Evolutionary conservation across 139 green algal genomes (phyloP).

Genomic region (Deuterostichococcus epilithicus): DNA sequence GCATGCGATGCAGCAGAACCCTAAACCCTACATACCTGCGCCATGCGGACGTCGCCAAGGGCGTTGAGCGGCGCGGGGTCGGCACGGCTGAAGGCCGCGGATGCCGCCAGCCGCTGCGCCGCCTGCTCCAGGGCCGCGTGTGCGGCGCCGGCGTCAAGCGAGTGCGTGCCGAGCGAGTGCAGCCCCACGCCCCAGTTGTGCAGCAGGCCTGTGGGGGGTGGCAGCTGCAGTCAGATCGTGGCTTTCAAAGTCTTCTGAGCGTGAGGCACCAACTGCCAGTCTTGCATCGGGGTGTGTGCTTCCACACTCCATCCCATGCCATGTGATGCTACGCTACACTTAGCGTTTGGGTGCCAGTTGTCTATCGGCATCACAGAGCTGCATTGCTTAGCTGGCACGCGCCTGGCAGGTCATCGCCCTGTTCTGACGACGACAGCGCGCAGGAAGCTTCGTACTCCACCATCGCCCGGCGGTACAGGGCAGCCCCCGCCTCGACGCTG

Average conservation of each 20-base stretch:
- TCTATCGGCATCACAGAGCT: too few species aligned
- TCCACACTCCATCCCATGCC: too few species aligned
- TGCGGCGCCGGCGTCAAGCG: slow-evolving; percentile 11
- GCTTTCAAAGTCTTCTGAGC: too few species aligned
- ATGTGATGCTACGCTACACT: too few species aligned
- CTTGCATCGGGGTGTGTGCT: too few species aligned
- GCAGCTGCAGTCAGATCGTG: not conserved
- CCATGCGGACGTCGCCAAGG: slow-evolving; percentile 60
- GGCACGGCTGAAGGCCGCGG: slow-evolving; percentile 46
- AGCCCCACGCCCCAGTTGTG: slow-evolving; percentile 75
- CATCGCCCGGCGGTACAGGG: slow-evolving; percentile 13
- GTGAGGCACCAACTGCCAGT: too few species aligned
- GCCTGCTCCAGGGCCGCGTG: slow-evolving; percentile 51
- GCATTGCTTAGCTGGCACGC: too few species aligned
- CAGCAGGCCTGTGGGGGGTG: slow-evolving; percentile 55
- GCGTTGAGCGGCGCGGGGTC: slow-evolving; percentile 51
- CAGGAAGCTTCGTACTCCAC: slow-evolving; percentile 34
- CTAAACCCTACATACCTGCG: too few species aligned
- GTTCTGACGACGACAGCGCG: slow-evolving; percentile 20
- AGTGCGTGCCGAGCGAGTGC: slow-evolving; percentile 24
- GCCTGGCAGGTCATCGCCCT: slow-evolving; percentile 45
- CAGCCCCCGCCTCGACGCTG: not conserved
- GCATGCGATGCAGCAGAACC: too few species aligned
- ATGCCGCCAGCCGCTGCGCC: slow-evolving; percentile 30
- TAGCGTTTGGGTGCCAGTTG: too few species aligned